Evolutionary conservation across 2,329 filamentous ascomycete genomes (phyloP).

Genomic region (Eutypa lata): DNA sequence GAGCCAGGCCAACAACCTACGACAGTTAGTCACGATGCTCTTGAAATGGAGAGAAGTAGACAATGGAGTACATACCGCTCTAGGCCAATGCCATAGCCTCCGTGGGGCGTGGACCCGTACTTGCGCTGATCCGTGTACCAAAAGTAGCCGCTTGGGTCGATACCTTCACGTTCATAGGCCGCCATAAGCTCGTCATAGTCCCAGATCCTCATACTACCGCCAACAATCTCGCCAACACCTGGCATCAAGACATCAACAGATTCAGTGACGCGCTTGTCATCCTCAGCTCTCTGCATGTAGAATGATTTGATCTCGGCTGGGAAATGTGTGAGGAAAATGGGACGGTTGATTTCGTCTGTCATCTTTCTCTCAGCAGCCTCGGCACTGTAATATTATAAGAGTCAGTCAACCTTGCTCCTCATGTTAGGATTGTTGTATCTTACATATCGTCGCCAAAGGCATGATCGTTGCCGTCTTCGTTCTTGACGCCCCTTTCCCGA

Average conservation of each 20-base stretch:
- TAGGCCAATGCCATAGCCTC: conserved; percentile 87
- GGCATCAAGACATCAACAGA: conserved; percentile 85
- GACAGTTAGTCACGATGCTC: not conserved
- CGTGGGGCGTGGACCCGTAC: conserved; percentile 91
- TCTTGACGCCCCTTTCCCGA: conserved; percentile 81
- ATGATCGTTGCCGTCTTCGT: conserved; percentile 89
- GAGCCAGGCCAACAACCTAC: conserved; percentile 56
- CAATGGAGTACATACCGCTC: conserved; percentile 59
- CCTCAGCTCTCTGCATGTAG: conserved; percentile 90
- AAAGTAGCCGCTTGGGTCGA: conserved; percentile 84
- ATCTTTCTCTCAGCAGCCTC: conserved; percentile 95
- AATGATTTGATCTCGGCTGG: conserved; percentile 97
- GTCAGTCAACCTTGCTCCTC: not conserved
- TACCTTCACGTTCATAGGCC: conserved; percentile 83
- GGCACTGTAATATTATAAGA: conserved; percentile 40
- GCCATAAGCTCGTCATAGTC: conserved; percentile 85
- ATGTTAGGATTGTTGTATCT: not conserved
- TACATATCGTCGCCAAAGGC: conserved; percentile 89
- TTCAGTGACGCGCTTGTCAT: conserved; percentile 83
- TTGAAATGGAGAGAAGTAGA: not conserved
- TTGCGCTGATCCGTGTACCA: conserved; percentile 99
- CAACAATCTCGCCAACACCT: conserved; percentile 94
- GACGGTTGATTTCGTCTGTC: conserved; percentile 94
- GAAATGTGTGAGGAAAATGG: conserved; percentile 97
- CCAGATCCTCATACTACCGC: conserved; percentile 94